Percentiles rank a stretch among this genome's conserved stretches.
phyloP scores from a whole-genome alignment of 2,329 filamentous ascomycete genomes.

The Exophiala sp. region DNA sequence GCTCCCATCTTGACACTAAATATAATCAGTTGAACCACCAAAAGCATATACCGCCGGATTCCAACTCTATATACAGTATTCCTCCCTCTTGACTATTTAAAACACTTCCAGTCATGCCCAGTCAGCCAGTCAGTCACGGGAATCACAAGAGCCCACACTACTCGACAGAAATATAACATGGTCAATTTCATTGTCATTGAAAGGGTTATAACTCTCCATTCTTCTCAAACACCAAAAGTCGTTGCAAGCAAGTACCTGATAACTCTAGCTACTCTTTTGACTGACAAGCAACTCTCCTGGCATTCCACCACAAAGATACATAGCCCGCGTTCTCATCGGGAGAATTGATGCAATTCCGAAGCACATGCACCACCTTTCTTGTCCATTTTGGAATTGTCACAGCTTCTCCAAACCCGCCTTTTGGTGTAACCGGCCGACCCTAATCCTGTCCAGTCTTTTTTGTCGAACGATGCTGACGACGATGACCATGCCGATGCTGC shows the following conservation, averaged over 20 bases:
- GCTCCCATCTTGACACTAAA: too few species aligned
- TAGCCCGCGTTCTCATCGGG: conserved; percentile 4
- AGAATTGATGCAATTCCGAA: conserved; percentile 21
- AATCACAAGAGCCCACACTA: too few species aligned
- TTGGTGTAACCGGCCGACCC: not conserved
- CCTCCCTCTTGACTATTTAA: too few species aligned
- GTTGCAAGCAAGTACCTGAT: conserved; percentile 10
- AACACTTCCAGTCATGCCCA: too few species aligned
- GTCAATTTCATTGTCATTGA: conserved; percentile 9
- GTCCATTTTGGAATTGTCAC: not conserved
- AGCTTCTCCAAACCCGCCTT: conserved; percentile 9
- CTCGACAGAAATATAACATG: not conserved
- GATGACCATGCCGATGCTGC: too few species aligned
- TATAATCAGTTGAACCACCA: too few species aligned
- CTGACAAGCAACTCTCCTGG: not conserved
- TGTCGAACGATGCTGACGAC: conserved; percentile 8
- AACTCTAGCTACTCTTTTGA: conserved; percentile 22
- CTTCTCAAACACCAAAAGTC: not conserved
- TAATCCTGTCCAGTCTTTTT: not conserved
- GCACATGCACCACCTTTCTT: conserved; percentile 3
- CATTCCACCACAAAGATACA: conserved; percentile 5
- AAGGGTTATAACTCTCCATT: conserved; percentile 29
- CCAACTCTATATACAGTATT: too few species aligned
- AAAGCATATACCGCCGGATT: too few species aligned
- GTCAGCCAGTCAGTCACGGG: too few species aligned